Base-by-base conservation (phyloP, 176 grass and related monocot genomes). In the Oropetium thomaeum region DNA sequence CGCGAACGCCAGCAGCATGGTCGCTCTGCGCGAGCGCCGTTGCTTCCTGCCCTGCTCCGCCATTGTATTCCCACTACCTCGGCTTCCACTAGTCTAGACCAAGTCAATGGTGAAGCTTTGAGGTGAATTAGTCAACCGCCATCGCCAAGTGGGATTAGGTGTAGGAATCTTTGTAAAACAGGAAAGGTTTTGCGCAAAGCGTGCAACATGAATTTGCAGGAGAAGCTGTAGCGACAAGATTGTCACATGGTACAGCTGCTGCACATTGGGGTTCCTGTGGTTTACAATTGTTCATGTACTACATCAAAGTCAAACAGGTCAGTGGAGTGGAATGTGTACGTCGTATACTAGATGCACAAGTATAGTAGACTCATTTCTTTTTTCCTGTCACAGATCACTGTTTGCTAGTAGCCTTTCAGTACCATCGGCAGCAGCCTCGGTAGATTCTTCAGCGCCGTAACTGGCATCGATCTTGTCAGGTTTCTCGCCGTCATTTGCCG, bases 1-100 rank as follows among this genome's bases (percentile, higher is more conserved):
- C 40, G 89, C 70, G 87, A 84, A 90, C 12, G 91, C 84, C 23
- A 92, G 75, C 17, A 92, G 37, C 65, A 92, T 84, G 47, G 76
- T 90, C 58, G 84, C 68, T 57, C 37, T 59, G 45, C 81, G 26
- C 20, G 55, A 39, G 32, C 78, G 69, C 45, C 61, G 42, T 14
- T 15, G 67, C 73, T 11, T 86, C 53, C 66, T 34, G 31, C 41
- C 38, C 31, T 75, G 83, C 62, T 80, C 70, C 52, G 70, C 62
- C 83, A 80, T 80, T 5, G 39, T 49, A 5, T 16, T 45, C 22
- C 53, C 3, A 17, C 49, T 22, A 9, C 7, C 5, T 53, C 49
- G 13, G 49, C 49, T 49, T 19, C 47, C 42, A 3, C 44, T 16
- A 5, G 5, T 53, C 20, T 22, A 5, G 6, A 53, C 47, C 16